phyloP scores from a whole-genome alignment of 352 stramenopile species.

The Phytophthora hibernalis region DNA sequence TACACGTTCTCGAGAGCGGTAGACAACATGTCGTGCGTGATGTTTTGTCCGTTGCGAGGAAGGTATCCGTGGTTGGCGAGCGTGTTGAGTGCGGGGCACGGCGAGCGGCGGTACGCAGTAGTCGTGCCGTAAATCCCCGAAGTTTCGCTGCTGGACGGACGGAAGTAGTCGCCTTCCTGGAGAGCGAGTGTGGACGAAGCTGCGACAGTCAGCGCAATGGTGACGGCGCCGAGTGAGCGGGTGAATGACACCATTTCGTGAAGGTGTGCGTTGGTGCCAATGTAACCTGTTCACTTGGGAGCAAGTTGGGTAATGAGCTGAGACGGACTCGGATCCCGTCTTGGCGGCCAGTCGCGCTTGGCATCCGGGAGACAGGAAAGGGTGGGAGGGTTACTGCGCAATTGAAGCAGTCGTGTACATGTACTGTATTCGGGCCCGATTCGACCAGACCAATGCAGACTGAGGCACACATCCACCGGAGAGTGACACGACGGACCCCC shows the following conservation, averaged over 20 bases:
- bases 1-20: slow-evolving; percentile 40
- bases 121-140: slow-evolving; percentile 37
- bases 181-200: slow-evolving; percentile 20
- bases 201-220: slow-evolving; percentile 2
- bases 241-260: slow-evolving; percentile 17
- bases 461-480: too few relatives aligned
- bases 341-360: background rate
- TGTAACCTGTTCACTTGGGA: slow-evolving; percentile 5
- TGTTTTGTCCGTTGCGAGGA: slow-evolving; percentile 47
- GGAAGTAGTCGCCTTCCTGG: slow-evolving; percentile 37
- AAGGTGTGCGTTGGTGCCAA: too few relatives aligned
- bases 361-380: slow-evolving; percentile 12
- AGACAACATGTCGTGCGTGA: slow-evolving; percentile 34
- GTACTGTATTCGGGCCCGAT: too few relatives aligned
- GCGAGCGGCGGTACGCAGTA: slow-evolving; percentile 36
- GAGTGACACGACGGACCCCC: too few relatives aligned
- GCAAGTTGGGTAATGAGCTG: slow-evolving; percentile 35
- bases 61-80: slow-evolving; percentile 55
- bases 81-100: slow-evolving; percentile 58
- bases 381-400: slow-evolving; percentile 21
- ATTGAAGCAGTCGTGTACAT: background rate
- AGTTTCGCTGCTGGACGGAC: slow-evolving; percentile 21
- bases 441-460: too few relatives aligned
- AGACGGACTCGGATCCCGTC: too few relatives aligned
- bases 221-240: slow-evolving; percentile 13